A percentile compares a stretch with the other conserved stretches of the same genome.
Evolutionary conservation across 1,284 basidiomycete genomes (phyloP).

Genomic region (Inonotus hispidus): DNA sequence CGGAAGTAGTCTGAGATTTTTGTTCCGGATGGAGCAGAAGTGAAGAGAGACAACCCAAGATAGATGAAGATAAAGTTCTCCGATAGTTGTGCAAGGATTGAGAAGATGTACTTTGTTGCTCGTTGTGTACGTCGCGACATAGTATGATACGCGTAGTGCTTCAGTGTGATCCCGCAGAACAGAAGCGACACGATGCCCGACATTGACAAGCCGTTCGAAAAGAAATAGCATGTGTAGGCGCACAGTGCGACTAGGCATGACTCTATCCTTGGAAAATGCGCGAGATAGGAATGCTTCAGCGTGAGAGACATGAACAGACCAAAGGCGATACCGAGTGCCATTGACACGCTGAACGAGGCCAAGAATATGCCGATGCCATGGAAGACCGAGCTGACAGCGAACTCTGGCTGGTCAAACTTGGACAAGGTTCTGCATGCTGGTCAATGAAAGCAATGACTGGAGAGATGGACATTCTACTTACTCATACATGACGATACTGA

Average conservation of each 20-base stretch:
- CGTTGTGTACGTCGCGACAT: conserved; percentile 95
- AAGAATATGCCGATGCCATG: conserved; percentile 96
- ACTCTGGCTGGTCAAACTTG: conserved; percentile 87
- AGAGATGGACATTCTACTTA: conserved; percentile 45
- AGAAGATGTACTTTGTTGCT: conserved; percentile 94
- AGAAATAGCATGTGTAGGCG: conserved; percentile 98
- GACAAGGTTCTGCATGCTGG: conserved; percentile 67
- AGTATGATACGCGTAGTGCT: conserved; percentile 99
- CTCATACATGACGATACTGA: conserved; percentile 99
- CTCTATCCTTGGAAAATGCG: conserved; percentile 87
- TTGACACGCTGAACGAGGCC: conserved; percentile 90
- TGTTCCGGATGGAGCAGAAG: conserved; percentile 64
- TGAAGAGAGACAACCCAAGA: conserved; percentile 94
- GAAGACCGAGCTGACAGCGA: conserved; percentile 87
- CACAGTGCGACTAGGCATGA: conserved; percentile 91
- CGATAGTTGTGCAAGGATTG: conserved; percentile 86
- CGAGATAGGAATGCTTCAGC: conserved; percentile 91
- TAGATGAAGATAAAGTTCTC: conserved; percentile 99
- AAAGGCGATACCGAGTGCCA: conserved; percentile 89
- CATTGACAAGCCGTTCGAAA: conserved; percentile 92
- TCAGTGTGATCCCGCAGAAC: conserved; percentile 98
- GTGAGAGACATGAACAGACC: conserved; percentile 88
- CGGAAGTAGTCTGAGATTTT: conserved; percentile 86
- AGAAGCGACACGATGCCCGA: conserved; percentile 97
- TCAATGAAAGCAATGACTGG: not conserved